Evolutionary conservation across 768 basidiomycete species (phyloP), one percentile per base, ranked within the genome.

Genomic region (Daedaleopsis nitida): DNA sequence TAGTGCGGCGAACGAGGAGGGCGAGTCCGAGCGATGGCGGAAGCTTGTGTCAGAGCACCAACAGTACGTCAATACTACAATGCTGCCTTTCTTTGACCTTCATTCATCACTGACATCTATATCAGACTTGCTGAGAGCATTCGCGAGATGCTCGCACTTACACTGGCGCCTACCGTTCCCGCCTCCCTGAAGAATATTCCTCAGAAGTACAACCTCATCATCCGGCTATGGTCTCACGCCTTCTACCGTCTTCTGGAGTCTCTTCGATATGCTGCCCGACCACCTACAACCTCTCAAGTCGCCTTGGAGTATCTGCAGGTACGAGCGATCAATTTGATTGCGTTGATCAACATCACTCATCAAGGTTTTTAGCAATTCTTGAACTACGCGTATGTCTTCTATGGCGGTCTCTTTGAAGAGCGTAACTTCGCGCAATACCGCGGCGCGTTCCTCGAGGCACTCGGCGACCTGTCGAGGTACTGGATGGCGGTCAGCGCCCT

Each of bases 391-490:
- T 99, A 98, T 76, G 87, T 87, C 0, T 96, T 96, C 69, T 98
- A 98, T 77, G 89, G 94, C 0, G 86, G 88, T 42, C 82, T 98
- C 2, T 79, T 94, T 52, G 96, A 98, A 69, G 91, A 97, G 70
- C 85, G 83, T 10, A 81, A 79, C 1, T 81, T 98, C 48, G 75
- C 72, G 1, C 72, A 77, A 8, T 97, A 94, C 78, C 86, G 88
- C 60, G 78, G 84, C 2, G 87, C 88, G 17, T 99, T 97, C 97
- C 84, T 98, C 54, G 97, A 99, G 73, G 94, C 96, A 4, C 86
- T 99, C 16, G 97, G 97, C 23, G 97, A 99, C 74, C 82, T 99
- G 34, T 94, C 97, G 0, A 82, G 96, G 38, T 98, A 98, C 73
- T 85, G 91, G 53, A 96, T 97, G 92, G 89, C 90, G 1, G 92